phyloP scores from a whole-genome alignment of 257 asterid species.

The Scutellaria barbata region DNA sequence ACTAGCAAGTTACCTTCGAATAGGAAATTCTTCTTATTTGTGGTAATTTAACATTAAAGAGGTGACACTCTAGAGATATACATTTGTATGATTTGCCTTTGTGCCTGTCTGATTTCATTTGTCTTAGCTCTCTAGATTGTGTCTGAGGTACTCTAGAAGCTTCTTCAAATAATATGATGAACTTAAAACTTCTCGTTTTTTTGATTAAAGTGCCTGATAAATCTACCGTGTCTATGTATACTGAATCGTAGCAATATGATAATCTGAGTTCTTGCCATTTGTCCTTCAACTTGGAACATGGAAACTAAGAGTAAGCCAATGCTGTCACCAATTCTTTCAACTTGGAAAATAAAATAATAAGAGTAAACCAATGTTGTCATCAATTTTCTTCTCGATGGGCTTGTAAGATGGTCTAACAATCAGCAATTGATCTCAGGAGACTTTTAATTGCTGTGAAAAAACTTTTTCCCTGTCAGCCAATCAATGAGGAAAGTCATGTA shows the following conservation, averaged over 20 bases:
- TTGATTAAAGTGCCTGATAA: no score
- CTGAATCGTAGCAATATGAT: conserved; percentile 8
- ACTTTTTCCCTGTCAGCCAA: not conserved
- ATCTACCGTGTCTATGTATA: not conserved
- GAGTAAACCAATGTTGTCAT: not conserved
- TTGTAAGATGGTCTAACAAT: not conserved
- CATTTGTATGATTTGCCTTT: not conserved
- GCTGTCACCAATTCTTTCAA: not conserved
- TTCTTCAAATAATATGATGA: not conserved
- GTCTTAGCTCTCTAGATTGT: not conserved
- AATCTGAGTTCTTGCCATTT: not conserved
- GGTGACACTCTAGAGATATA: not conserved
- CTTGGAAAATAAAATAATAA: not conserved
- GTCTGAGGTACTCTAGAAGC: not conserved
- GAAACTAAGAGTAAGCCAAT: not conserved
- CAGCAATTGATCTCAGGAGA: not conserved
- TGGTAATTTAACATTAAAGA: not conserved
- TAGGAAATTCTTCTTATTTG: not conserved
- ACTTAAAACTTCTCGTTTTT: not conserved
- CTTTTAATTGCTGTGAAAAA: not conserved
- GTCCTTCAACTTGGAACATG: not conserved
- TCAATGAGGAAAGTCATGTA: not conserved
- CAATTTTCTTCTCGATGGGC: not conserved
- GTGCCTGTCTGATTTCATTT: not conserved
- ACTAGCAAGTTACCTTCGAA: not conserved